Conservation (phyloP, 208 protist genomes). For the Trypanosoma melophagium region DNA sequence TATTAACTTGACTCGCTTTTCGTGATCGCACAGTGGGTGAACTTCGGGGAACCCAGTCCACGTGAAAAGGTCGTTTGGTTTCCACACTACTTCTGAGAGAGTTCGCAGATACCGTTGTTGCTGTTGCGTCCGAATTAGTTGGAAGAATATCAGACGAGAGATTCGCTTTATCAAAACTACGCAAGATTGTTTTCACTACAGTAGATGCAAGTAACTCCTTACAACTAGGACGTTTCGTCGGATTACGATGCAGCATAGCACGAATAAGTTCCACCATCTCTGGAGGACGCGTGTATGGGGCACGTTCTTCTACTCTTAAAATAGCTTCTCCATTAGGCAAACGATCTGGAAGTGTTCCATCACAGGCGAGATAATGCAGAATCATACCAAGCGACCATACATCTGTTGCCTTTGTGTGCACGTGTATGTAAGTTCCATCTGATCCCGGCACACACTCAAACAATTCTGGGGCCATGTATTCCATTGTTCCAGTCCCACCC, state of each 20-base stretch:
- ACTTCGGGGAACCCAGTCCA: conserved; percentile 8
- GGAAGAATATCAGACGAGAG: conserved; percentile 26
- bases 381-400: conserved; percentile 91
- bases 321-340: conserved; percentile 48
- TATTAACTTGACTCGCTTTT: conserved; percentile 4
- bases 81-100: neutral
- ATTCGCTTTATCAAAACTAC: conserved; percentile 60
- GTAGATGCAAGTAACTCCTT: conserved; percentile 74
- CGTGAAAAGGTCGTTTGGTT: conserved; percentile 11
- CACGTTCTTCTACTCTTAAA: conserved; percentile 30
- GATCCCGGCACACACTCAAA: conserved; percentile 44
- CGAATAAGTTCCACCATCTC: conserved; percentile 83
- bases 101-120: neutral
- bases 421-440: conserved; percentile 52
- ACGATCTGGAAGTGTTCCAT: conserved; percentile 47
- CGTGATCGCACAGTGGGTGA: conserved; percentile 1
- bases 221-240: conserved; percentile 67
- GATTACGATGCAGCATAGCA: conserved; percentile 75
- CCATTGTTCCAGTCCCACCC: conserved; percentile 82
- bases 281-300: conserved; percentile 52
- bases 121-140: conserved; percentile 7
- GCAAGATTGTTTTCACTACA: conserved; percentile 71
- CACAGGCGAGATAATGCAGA: conserved; percentile 80
- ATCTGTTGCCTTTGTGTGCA: conserved; percentile 73
- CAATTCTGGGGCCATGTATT: conserved; percentile 92